Conservation (phyloP, 768 basidiomycete species). For the Termitomyces sp. region DNA sequence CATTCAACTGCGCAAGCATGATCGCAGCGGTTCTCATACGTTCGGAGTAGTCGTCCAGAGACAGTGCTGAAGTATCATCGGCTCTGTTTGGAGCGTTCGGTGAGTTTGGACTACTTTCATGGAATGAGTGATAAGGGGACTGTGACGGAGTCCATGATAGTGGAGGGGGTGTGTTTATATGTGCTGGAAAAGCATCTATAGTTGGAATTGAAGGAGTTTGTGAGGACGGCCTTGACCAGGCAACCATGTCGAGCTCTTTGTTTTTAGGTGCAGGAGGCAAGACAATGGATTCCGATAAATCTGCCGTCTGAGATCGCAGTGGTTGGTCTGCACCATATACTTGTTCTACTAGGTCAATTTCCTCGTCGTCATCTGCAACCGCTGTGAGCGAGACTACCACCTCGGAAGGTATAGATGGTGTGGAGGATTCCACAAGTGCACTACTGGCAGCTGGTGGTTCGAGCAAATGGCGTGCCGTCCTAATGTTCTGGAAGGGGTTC, state of each 20-base stretch:
- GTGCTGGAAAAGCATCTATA: conserved; percentile 13
- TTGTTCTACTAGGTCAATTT: conserved; percentile 96
- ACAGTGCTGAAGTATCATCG: conserved; percentile 37
- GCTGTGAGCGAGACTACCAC: conserved; percentile 18
- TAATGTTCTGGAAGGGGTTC: conserved; percentile 31
- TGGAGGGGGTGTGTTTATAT: conserved; percentile 8
- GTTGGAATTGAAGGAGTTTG: conserved; percentile 37
- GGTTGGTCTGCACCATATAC: conserved; percentile 79
- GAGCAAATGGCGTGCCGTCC: conserved; percentile 15
- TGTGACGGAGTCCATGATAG: conserved; percentile 2
- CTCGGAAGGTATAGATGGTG: conserved; percentile 13
- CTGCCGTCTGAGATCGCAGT: conserved; percentile 61
- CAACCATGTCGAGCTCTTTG: conserved; percentile 77
- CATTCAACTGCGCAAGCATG: conserved; percentile 96
- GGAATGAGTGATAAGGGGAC: conserved; percentile 1
- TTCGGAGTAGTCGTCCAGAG: conserved; percentile 96
- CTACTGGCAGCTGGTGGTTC: conserved; percentile 19
- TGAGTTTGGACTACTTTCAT: conserved; percentile 8
- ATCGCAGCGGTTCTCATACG: conserved; percentile 98
- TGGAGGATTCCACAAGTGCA: conserved; percentile 24
- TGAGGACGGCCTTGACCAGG: conserved; percentile 67
- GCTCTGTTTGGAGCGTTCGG: conserved; percentile 10
- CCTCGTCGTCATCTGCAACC: conserved; percentile 56
- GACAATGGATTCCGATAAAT: conserved; percentile 81
- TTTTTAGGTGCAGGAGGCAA: conserved; percentile 82